These are phyloP conservation scores for Linum usitatissimum DNA, from an alignment of 345 rosid genomes.

Conservation along the genomic window DNA sequence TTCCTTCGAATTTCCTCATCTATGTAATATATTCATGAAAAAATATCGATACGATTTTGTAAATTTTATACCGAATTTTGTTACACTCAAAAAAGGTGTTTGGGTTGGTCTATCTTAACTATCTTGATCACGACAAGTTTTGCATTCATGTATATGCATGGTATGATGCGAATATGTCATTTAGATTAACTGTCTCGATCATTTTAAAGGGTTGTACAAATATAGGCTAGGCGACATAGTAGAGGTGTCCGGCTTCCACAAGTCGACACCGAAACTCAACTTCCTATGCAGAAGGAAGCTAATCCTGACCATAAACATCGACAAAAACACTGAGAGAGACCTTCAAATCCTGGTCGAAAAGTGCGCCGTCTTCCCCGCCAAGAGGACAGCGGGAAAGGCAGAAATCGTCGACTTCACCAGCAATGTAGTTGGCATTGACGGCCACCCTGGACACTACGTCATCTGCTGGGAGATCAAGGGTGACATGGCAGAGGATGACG, in stretches of 20 bases:
- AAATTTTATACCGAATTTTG: no score
- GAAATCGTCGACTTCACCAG: constrained; percentile 88
- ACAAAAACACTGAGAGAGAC: constrained; percentile 92
- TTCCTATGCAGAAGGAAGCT: constrained; percentile 84
- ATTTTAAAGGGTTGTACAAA: constrained; percentile 55
- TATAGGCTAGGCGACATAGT: constrained; percentile 81
- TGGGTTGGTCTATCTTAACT: no score
- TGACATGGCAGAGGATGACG: constrained; percentile 43
- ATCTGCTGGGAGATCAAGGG: constrained; percentile 91
- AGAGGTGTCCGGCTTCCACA: constrained; percentile 74
- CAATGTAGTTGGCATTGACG: constrained; percentile 40
- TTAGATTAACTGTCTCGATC: no score
- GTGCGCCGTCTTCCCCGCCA: constrained; percentile 40
- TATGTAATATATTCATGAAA: no score
- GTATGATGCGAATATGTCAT: no score
- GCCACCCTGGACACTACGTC: constrained; percentile 70
- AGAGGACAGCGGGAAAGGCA: constrained; percentile 22
- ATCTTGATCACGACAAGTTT: no score
- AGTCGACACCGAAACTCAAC: constrained; percentile 69
- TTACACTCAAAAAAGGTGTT: no score
- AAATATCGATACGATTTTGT: no score
- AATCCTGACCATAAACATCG: constrained; percentile 67
- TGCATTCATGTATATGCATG: no score
- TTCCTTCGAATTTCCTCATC: no score
- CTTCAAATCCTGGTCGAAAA: constrained; percentile 70